Conservation (phyloP, 1,139 yeast genomes). For the Candida pseudocylindracea region DNA sequence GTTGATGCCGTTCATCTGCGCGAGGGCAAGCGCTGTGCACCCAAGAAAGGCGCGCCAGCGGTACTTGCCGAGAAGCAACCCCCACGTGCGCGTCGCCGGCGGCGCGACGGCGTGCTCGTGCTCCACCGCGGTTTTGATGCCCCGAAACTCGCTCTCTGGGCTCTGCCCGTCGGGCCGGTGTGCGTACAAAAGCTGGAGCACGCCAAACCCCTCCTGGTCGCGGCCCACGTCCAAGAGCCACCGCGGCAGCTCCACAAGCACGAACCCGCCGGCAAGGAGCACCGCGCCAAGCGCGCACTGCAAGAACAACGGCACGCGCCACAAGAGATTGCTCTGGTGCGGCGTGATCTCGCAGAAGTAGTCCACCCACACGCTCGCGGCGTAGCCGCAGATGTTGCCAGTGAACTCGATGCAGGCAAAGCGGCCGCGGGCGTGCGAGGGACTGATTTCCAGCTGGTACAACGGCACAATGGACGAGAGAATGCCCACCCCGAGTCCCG, state of each 20-base stretch:
- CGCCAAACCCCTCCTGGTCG: conserved; percentile 38
- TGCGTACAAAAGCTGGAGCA: conserved; percentile 49
- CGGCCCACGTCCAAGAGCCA: conserved; percentile 27
- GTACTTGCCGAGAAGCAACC: conserved; percentile 17
- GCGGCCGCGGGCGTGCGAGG: conserved; percentile 29
- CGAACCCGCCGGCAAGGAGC: conserved; percentile 25
- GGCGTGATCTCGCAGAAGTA: conserved; percentile 25
- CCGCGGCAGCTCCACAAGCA: conserved; percentile 32
- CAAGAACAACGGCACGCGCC: conserved; percentile 27
- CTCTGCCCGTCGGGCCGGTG: conserved; percentile 14
- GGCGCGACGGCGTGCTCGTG: conserved; percentile 18
- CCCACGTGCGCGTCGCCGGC: conserved; percentile 20
- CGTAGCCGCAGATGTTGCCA: conserved; percentile 28
- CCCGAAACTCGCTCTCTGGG: conserved; percentile 25
- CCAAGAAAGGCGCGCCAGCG: conserved; percentile 19
- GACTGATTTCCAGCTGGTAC: conserved; percentile 33
- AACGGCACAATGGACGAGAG: conserved; percentile 29
- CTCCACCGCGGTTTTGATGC: conserved; percentile 4
- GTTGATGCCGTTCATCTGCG: conserved; percentile 34
- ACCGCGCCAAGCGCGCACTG: conserved; percentile 24
- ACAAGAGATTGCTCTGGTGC: conserved; percentile 19
- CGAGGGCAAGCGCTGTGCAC: conserved; percentile 27
- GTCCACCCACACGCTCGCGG: conserved; percentile 32
- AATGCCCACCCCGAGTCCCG: conserved; percentile 31
- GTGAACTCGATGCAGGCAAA: conserved; percentile 32